Base-by-base conservation (phyloP, 129 eudicot genomes). In the Pulicaria dysenterica region DNA sequence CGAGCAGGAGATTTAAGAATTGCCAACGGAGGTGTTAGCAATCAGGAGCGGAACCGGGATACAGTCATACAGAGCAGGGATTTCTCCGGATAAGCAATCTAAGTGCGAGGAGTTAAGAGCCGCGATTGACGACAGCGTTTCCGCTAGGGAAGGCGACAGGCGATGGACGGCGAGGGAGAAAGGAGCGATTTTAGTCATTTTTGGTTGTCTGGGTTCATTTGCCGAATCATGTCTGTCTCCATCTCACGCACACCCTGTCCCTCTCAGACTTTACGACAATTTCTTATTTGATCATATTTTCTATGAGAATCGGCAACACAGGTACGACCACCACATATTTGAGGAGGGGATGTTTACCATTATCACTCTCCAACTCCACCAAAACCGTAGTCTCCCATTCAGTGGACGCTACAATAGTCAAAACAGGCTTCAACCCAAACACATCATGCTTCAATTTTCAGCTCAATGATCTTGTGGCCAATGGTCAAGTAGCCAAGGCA, bases 341-440 rank as follows among this genome's bases (percentile, higher is more conserved):
- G 12, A 77, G 61, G 61, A 42, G 11, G 9, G 57, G n/a, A 50
- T 40, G 41, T 60, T 41, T 40, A 13, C 14, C 53, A 40, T 13
- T 58, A 31, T 47, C 51, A 16, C 36, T 37, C 66, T 56, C 74
- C 16, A 24, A 14, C 53, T 68, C 31, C 66, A 56, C 74, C 51
- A 76, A 51, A 45, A 39, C 71, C 10, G 43, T 61, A 2, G 40
- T 64, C 51, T 45, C 76, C 15, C 63, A 69, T 67, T 60, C 69
- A 57, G 69, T 83, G 9, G 97, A 89, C 17, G 82, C 96, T 17
- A 84, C 88, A 50, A 71, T 78, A 44, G 46, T 92, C 56, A 86
- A 92, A 81, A 89, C 94, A 5, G 97, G 90, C 41, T 92, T 92
- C 65, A 72, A 89, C 79, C 87, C 75, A 1, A 49, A 79, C 37